Percentiles rank a stretch among this genome's conserved stretches.
Evolutionary conservation across 2,329 filamentous ascomycete genomes (phyloP).

Genomic region (Stenocarpella maydis): DNA sequence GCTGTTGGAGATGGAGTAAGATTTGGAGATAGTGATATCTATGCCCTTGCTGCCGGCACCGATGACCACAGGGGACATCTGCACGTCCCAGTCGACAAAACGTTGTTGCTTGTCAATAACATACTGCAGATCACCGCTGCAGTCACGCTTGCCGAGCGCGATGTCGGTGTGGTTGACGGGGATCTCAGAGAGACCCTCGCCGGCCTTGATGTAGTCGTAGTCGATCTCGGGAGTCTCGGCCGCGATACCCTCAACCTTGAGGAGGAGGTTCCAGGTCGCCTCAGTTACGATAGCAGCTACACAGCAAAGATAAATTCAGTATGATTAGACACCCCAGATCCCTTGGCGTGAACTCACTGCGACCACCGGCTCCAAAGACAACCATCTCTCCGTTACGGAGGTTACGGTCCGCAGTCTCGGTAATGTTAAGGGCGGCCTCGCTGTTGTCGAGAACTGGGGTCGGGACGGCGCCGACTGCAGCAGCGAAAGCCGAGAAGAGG

Average conservation of each 20-base stretch:
- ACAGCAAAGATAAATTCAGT: background rate
- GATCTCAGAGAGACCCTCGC: background rate
- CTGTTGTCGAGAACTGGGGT: background rate
- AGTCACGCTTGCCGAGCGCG: constrained; percentile 8
- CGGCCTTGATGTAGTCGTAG: background rate
- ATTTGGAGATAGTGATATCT: constrained; percentile 15
- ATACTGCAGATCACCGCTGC: constrained; percentile 13
- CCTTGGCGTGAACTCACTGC: background rate
- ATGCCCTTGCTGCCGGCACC: background rate
- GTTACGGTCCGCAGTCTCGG: background rate
- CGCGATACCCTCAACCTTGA: background rate
- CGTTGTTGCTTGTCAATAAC: background rate
- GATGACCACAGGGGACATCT: constrained; percentile 28
- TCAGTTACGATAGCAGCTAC: constrained; percentile 5
- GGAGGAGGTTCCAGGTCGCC: background rate
- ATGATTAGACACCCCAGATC: background rate
- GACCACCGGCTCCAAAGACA: background rate
- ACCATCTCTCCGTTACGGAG: constrained; percentile 6
- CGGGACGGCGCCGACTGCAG: background rate
- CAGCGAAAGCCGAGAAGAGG: background rate
- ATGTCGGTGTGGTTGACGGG: constrained; percentile 9
- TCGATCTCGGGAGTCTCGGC: constrained; percentile 3
- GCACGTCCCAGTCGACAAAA: constrained; percentile 29
- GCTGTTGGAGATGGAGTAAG: background rate
- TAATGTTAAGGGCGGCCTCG: background rate